Percentiles rank a stretch among this genome's conserved stretches.
Evolutionary conservation across 2,329 filamentous ascomycete species (phyloP).

Genomic region (Pseudogymnoascus sp.): DNA sequence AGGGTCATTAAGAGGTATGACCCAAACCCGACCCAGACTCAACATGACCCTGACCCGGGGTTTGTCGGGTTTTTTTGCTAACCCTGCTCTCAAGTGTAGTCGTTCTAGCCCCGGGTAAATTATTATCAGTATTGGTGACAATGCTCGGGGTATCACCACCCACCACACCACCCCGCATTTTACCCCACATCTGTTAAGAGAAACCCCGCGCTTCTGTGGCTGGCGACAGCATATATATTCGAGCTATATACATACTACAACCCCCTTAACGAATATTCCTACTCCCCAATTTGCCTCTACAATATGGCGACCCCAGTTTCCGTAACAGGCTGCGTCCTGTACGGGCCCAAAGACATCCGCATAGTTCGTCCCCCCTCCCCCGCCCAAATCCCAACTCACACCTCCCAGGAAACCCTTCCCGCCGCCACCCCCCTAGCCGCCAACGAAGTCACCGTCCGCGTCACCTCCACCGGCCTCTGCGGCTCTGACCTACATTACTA

Average conservation of each 20-base stretch:
- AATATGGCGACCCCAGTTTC: background rate
- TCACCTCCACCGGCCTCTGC: slow-evolving; percentile 62
- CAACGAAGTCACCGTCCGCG: slow-evolving; percentile 56
- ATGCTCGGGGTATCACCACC: background rate
- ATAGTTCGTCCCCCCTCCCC: slow-evolving; percentile 25
- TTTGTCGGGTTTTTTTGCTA: no score
- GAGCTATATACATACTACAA: background rate
- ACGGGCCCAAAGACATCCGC: background rate
- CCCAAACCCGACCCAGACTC: no score
- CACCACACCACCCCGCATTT: background rate
- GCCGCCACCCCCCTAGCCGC: slow-evolving; percentile 36
- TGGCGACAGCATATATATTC: no score
- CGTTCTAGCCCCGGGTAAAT: background rate
- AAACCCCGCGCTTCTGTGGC: background rate
- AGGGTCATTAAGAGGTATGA: no score
- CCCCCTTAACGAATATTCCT: background rate
- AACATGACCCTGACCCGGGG: no score
- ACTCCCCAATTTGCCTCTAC: background rate
- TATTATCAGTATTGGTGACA: background rate
- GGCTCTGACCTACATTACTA: slow-evolving; percentile 67
- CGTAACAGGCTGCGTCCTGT: background rate
- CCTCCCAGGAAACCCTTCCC: slow-evolving; percentile 29
- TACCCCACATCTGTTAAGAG: background rate
- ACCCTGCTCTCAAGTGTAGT: no score
- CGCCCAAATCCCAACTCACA: slow-evolving; percentile 27